Evolutionary conservation across 148 eudicot species (phyloP).

Genomic region (Bassia scoparia): DNA sequence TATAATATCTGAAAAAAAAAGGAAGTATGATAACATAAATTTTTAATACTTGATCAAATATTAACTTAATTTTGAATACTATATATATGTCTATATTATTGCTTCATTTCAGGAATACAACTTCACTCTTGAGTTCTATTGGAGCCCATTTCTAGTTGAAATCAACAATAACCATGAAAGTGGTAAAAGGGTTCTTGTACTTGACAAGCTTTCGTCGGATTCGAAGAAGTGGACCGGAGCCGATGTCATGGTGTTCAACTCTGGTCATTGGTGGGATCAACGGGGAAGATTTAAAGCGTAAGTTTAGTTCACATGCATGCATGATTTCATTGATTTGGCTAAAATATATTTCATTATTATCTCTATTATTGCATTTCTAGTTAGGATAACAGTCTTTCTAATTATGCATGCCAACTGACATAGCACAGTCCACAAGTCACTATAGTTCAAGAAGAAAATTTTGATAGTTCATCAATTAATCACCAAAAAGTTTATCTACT

Average conservation of each 20-base stretch:
- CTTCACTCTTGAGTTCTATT: slow-evolving; percentile 47
- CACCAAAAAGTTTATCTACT: too few relatives aligned
- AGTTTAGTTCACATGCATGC: not conserved
- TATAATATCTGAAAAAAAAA: too few relatives aligned
- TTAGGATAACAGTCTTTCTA: too few relatives aligned
- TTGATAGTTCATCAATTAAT: too few relatives aligned
- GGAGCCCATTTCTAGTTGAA: slow-evolving; percentile 53
- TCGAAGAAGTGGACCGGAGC: slow-evolving; percentile 48
- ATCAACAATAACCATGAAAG: slow-evolving; percentile 16
- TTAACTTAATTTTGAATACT: not conserved
- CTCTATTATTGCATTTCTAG: too few relatives aligned
- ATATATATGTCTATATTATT: not conserved
- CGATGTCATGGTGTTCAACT: slow-evolving; percentile 53
- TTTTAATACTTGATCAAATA: not conserved
- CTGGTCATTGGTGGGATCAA: slow-evolving; percentile 63
- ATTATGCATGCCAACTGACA: too few relatives aligned
- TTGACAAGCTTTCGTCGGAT: slow-evolving; percentile 32
- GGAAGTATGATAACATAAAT: too few relatives aligned
- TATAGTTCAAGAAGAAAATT: too few relatives aligned
- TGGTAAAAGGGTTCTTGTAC: slow-evolving; percentile 25
- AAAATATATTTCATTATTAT: too few relatives aligned
- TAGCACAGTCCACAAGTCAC: too few relatives aligned
- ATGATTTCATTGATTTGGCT: not conserved
- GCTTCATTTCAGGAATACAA: slow-evolving; percentile 37
- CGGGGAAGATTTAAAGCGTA: slow-evolving; percentile 39